These are phyloP conservation scores for Exophiala spinifera DNA, from an alignment of 2,329 filamentous ascomycete species.

Conservation along the genomic window DNA sequence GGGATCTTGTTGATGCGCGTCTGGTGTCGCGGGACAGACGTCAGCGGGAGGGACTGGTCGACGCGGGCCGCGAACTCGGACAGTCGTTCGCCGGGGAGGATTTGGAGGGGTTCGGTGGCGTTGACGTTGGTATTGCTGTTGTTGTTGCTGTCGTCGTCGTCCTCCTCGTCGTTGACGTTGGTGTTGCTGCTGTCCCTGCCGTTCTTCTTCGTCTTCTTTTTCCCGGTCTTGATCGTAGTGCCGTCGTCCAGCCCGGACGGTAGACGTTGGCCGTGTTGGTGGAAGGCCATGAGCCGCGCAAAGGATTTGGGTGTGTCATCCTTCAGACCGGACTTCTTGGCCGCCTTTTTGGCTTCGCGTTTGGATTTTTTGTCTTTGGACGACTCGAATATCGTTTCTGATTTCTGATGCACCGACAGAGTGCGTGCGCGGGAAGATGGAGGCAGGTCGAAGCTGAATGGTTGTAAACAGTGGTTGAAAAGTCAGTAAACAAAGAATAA, in stretches of 20 bases:
- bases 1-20: conserved; percentile 52
- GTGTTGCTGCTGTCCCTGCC: conserved; percentile 24
- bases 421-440: conserved; percentile 59
- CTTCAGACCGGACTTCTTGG: conserved; percentile 38
- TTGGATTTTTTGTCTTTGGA: conserved; percentile 32
- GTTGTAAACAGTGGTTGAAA: conserved; percentile 27
- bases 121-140: conserved; percentile 27
- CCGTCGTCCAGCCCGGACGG: conserved; percentile 71
- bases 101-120: conserved; percentile 49
- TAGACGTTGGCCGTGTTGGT: conserved; percentile 57
- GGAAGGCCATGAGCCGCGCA: conserved; percentile 74
- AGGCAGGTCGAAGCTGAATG: conserved; percentile 55
- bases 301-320: conserved; percentile 91
- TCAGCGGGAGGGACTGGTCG: conserved; percentile 75
- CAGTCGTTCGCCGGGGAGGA: conserved; percentile 78
- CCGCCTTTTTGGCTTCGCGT: conserved; percentile 32
- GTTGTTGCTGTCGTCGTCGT: conserved; percentile 20
- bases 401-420: conserved; percentile 44
- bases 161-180: no score
- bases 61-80: conserved; percentile 80
- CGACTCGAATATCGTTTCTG: conserved; percentile 37
- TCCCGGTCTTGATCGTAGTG: conserved; percentile 11
- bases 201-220: conserved; percentile 48
- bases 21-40: conserved; percentile 58
- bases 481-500: no score